Evolutionary conservation across 805 yeast species (phyloP).

Genomic region (Yamadazyma insecticola): DNA sequence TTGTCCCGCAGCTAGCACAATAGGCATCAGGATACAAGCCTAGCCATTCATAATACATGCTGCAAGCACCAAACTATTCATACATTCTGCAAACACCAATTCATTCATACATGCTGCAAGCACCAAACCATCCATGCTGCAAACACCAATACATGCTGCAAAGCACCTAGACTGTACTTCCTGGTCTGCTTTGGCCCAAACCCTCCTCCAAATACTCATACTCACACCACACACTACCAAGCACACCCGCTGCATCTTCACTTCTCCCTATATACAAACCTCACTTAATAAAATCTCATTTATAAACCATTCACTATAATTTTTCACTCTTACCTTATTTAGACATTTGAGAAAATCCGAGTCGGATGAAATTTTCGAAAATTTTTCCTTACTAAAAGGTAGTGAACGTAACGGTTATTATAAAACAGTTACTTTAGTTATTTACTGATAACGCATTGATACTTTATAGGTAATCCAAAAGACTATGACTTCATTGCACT

Average conservation of each 20-base stretch:
- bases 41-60: background rate
- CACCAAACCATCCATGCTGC: background rate
- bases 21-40: background rate
- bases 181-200: background rate
- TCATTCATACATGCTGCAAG: background rate
- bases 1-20: too few relatives aligned
- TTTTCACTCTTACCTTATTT: slow-evolving; percentile 1
- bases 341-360: slow-evolving; percentile 3
- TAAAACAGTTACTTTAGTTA: background rate
- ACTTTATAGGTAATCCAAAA: background rate
- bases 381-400: background rate
- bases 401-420: background rate
- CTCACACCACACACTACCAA: background rate
- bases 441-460: background rate
- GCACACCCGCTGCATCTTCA: too few relatives aligned
- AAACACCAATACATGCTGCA: too few relatives aligned
- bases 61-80: background rate
- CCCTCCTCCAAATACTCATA: background rate
- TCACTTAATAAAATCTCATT: background rate
- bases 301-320: background rate
- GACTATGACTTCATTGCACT: slow-evolving; percentile 26
- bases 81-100: too few relatives aligned
- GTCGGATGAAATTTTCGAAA: background rate
- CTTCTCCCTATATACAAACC: too few relatives aligned
- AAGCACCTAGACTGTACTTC: background rate